Percentiles rank a stretch among this genome's conserved stretches.
These are phyloP conservation scores for Metschnikowia picachoensis DNA, from an alignment of 805 yeast species.

Conservation along the genomic window DNA sequence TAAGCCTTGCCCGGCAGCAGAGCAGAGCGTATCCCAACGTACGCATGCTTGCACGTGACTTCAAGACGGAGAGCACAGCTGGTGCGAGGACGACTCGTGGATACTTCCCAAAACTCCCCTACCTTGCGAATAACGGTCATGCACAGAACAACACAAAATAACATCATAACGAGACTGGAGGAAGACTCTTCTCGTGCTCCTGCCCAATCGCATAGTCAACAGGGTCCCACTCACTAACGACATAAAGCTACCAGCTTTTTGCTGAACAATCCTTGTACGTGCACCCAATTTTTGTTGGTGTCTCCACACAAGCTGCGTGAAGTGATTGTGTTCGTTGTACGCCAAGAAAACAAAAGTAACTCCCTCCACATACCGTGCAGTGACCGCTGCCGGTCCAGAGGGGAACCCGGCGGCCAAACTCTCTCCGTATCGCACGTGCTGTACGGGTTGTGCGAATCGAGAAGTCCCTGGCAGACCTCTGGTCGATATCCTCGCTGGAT, in stretches of 20 bases:
- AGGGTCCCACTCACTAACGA: conserved; percentile 33
- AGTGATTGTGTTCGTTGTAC: conserved; percentile 27
- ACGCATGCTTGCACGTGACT: conserved; percentile 5
- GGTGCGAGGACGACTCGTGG: conserved; percentile 14
- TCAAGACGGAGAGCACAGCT: conserved; percentile 11
- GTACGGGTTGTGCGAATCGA: conserved; percentile 32
- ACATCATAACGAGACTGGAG: conserved; percentile 6
- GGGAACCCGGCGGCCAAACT: conserved; percentile 36
- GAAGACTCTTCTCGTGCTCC: conserved; percentile 26
- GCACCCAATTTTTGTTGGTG: conserved; percentile 28
- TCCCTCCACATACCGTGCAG: conserved; percentile 42
- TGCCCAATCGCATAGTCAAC: conserved; percentile 34
- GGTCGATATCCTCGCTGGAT: conserved; percentile 23
- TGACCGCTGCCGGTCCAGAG: conserved; percentile 28
- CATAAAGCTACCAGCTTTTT: conserved; percentile 30
- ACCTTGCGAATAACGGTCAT: background rate
- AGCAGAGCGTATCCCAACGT: background rate
- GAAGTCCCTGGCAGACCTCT: conserved; percentile 26
- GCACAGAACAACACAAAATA: too few relatives aligned
- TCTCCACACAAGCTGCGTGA: conserved; percentile 32
- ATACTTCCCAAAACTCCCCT: conserved; percentile 19
- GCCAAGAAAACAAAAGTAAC: conserved; percentile 23
- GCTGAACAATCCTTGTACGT: conserved; percentile 32
- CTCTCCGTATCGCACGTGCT: conserved; percentile 41
- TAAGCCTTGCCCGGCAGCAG: conserved; percentile 2